Percentiles rank a stretch among this genome's conserved stretches.
Conservation (phyloP, 2,329 filamentous ascomycete genomes). For the Chaetomium sp. region DNA sequence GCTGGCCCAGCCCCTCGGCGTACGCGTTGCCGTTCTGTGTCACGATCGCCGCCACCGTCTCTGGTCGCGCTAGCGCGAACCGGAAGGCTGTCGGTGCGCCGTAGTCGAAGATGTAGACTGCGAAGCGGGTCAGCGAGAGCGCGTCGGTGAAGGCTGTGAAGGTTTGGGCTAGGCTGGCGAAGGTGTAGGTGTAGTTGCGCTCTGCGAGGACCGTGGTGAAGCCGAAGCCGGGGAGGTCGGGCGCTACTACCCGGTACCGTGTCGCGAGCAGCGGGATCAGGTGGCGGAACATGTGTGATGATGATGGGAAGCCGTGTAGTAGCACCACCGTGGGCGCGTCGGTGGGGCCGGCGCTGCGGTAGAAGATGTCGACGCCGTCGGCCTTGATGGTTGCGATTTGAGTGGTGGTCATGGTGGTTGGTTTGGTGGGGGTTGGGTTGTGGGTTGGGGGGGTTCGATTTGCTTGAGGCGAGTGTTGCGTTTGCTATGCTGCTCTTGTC, state of each 20-base stretch:
- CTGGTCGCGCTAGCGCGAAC: conserved; percentile 53
- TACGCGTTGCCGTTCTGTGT: conserved; percentile 66
- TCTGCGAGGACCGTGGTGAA: conserved; percentile 52
- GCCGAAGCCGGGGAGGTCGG: conserved; percentile 62
- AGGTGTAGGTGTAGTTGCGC: conserved; percentile 54
- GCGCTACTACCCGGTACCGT: conserved; percentile 52
- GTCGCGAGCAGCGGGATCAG: conserved; percentile 46
- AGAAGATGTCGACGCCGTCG: conserved; percentile 46
- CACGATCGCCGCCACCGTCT: conserved; percentile 55
- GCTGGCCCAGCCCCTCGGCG: conserved; percentile 52
- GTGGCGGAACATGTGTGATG: conserved; percentile 49
- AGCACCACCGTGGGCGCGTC: conserved; percentile 45
- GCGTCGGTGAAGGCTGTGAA: conserved; percentile 52
- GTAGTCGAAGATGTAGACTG: conserved; percentile 65
- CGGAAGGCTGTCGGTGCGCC: conserved; percentile 59
- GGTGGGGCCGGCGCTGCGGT: conserved; percentile 42
- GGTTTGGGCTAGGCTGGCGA: conserved; percentile 53
- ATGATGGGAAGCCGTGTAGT: conserved; percentile 50
- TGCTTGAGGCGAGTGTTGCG: background rate
- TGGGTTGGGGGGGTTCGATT: background rate
- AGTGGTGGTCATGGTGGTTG: background rate
- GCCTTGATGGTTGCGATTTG: conserved; percentile 34
- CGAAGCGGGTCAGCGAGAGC: conserved; percentile 51
- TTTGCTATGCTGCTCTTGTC: background rate
- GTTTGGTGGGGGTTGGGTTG: background rate